Evolutionary conservation across 2,329 filamentous ascomycete genomes (phyloP).

Genomic region (Aspergillus sp.): DNA sequence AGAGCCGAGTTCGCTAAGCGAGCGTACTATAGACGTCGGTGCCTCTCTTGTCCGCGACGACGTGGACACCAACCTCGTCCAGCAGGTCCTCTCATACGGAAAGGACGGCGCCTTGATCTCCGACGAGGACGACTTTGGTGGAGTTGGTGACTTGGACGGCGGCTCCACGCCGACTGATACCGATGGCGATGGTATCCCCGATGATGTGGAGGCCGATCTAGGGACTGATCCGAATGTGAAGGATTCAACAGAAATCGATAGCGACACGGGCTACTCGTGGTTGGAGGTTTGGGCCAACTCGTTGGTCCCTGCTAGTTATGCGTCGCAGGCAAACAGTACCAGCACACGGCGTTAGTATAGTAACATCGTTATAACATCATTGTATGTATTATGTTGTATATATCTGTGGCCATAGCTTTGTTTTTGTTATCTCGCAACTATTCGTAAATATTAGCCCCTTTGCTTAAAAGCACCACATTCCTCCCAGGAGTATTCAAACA

Average conservation of each 20-base stretch:
- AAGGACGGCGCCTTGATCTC: constrained; percentile 15
- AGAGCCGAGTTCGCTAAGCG: neutral
- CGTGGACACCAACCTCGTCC: constrained; percentile 13
- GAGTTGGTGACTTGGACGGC: constrained; percentile 14
- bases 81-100: constrained; percentile 15
- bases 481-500: too few species aligned
- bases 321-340: neutral
- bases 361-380: neutral
- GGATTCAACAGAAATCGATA: constrained; percentile 16
- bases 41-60: constrained; percentile 17
- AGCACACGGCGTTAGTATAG: too few species aligned
- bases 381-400: neutral
- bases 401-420: neutral
- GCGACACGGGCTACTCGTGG: constrained; percentile 15
- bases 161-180: constrained; percentile 11
- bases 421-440: too few species aligned
- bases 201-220: constrained; percentile 15
- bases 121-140: constrained; percentile 17
- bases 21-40: constrained; percentile 11
- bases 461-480: too few species aligned
- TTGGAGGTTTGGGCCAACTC: constrained; percentile 21
- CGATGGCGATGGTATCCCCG: constrained; percentile 19
- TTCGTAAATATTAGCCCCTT: too few species aligned
- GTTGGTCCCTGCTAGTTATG: constrained; percentile 12
- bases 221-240: constrained; percentile 17